Evolutionary conservation across 2,329 filamentous ascomycete genomes (phyloP).

Genomic region (Amphichorda felina): DNA sequence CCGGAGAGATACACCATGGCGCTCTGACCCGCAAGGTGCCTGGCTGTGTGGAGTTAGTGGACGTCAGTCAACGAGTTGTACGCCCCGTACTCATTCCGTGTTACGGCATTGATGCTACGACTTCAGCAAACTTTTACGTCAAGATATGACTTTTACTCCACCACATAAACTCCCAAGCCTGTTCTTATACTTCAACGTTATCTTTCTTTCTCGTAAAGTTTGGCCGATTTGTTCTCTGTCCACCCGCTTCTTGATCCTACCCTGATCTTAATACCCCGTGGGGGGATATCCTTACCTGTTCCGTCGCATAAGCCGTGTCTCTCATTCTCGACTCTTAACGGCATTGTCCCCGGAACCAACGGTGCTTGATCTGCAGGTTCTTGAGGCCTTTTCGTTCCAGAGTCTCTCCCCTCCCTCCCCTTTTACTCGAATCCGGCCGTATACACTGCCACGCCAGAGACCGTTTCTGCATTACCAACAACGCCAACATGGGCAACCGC

Average conservation of each 20-base stretch:
- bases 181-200: background rate
- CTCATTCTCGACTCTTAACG: too few relatives aligned
- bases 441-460: too few relatives aligned
- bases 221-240: too few relatives aligned
- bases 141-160: background rate
- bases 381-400: too few relatives aligned
- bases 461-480: too few relatives aligned
- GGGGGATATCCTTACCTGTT: background rate
- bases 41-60: background rate
- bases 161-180: background rate
- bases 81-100: background rate
- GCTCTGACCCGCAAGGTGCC: background rate
- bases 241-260: too few relatives aligned
- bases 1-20: background rate
- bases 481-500: background rate
- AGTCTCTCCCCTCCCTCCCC: too few relatives aligned
- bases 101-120: background rate
- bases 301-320: too few relatives aligned
- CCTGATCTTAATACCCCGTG: constrained; percentile 1
- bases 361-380: too few relatives aligned
- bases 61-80: background rate
- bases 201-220: too few relatives aligned
- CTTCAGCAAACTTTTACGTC: constrained; percentile 2
- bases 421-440: too few relatives aligned
- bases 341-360: too few relatives aligned